Percentiles rank a stretch among this genome's conserved stretches.
These are phyloP conservation scores for Isoetes engelmannii DNA, from an alignment of 83 land plant species.

Conservation along the genomic window DNA sequence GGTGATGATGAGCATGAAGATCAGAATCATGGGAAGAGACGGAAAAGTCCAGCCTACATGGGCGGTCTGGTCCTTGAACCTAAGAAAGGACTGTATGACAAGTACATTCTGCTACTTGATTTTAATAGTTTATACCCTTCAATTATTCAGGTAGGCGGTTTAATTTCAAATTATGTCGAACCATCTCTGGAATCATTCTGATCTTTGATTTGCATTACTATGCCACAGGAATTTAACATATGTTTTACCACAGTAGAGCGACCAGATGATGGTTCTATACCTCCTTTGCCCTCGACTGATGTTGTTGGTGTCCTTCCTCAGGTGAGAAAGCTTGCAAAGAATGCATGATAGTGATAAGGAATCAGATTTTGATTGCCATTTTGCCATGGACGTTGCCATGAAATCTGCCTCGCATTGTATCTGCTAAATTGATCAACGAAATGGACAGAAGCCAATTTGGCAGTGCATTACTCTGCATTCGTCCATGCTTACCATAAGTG, in stretches of 20 bases:
- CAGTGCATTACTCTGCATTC: too few species aligned
- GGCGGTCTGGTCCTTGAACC: slow-evolving; percentile 98
- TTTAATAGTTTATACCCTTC: slow-evolving; percentile 99
- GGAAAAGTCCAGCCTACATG: slow-evolving; percentile 76
- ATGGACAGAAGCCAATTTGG: too few species aligned
- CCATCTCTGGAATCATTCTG: slow-evolving; percentile 1
- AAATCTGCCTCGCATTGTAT: too few species aligned
- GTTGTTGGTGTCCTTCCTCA: slow-evolving; percentile 79
- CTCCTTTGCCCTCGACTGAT: slow-evolving; percentile 59
- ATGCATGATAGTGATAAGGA: too few species aligned
- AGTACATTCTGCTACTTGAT: slow-evolving; percentile 79
- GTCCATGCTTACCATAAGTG: too few species aligned
- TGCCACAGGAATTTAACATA: slow-evolving; percentile 81
- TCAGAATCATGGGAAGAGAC: slow-evolving; percentile 38
- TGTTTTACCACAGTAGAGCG: slow-evolving; percentile 97
- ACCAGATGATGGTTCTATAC: slow-evolving; percentile 55
- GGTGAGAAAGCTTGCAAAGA: slow-evolving; percentile 32
- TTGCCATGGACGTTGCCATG: too few species aligned
- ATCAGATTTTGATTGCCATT: too few species aligned
- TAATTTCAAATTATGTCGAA: background rate
- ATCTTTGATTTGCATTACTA: background rate
- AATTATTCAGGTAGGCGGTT: slow-evolving; percentile 70
- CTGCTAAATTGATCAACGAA: too few species aligned
- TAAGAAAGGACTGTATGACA: slow-evolving; percentile 95
- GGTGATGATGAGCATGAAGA: slow-evolving; percentile 17